Evolutionary conservation across 371 early-diverging fungal species (phyloP).

Genomic region (Mucor plumbeus): DNA sequence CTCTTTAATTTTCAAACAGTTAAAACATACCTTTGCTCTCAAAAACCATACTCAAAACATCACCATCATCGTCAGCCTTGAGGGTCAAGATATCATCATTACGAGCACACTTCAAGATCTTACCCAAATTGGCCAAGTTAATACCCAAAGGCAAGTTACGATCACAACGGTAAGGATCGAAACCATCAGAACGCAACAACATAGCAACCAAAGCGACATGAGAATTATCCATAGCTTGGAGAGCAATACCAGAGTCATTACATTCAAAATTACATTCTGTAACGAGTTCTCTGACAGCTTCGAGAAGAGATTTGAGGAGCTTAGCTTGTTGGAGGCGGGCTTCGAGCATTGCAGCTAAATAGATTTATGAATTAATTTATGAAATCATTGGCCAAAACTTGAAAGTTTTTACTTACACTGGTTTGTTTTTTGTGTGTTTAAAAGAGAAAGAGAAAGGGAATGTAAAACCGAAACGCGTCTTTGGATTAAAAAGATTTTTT

Average conservation of each 20-base stretch:
- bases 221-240: constrained; percentile 99
- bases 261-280: constrained; percentile 98
- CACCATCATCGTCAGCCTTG: constrained; percentile 88
- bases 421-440: neutral
- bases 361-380: neutral
- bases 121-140: constrained; percentile 84
- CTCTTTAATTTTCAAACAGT: too few species aligned
- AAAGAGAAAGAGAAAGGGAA: neutral
- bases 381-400: too few species aligned
- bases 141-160: constrained; percentile 93
- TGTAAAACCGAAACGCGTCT: constrained; percentile 8
- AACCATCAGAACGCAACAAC: constrained; percentile 86
- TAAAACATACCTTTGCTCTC: constrained; percentile 69
- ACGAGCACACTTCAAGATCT: constrained; percentile 94
- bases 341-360: constrained; percentile 69
- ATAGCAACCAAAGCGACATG: constrained; percentile 96
- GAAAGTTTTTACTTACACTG: neutral
- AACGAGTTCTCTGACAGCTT: constrained; percentile 97
- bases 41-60: constrained; percentile 84
- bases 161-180: constrained; percentile 97
- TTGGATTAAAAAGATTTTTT: constrained; percentile 2
- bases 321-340: constrained; percentile 77
- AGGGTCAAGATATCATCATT: constrained; percentile 93
- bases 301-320: constrained; percentile 92
- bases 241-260: constrained; percentile 91